A percentile compares a stretch with the other conserved stretches of the same genome.
Conservation (phyloP, 306 rosid genomes). For the Fragaria iinumae region DNA sequence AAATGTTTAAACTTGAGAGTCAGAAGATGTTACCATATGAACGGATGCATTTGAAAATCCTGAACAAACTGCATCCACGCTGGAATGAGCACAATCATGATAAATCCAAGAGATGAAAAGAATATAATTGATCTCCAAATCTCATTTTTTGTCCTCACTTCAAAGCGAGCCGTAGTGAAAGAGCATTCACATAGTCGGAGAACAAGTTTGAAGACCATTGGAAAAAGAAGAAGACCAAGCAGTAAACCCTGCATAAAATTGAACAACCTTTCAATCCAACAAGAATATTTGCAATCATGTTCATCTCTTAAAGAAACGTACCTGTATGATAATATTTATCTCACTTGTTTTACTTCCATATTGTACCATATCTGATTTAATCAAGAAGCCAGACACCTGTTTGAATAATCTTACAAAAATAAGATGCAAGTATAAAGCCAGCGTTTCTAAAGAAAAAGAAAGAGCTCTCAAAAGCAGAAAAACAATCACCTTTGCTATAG, state of each 20-base stretch:
- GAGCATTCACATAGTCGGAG: conserved; percentile 58
- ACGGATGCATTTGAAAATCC: conserved; percentile 72
- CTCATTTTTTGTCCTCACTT: conserved; percentile 51
- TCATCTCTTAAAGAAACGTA: conserved; percentile 33
- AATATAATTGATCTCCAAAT: conserved; percentile 62
- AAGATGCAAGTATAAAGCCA: conserved; percentile 22
- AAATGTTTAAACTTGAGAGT: neutral
- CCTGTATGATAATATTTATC: conserved; percentile 80
- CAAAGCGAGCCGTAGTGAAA: conserved; percentile 37
- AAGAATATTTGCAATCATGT: conserved; percentile 24
- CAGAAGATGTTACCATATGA: conserved; percentile 48
- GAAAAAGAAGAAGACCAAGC: conserved; percentile 84
- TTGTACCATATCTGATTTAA: conserved; percentile 44
- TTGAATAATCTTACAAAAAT: conserved; percentile 30
- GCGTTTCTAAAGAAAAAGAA: conserved; percentile 13
- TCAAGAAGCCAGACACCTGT: conserved; percentile 56
- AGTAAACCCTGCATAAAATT: conserved; percentile 70
- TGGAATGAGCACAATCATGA: conserved; percentile 61
- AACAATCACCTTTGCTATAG: conserved; percentile 58
- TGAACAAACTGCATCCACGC: conserved; percentile 86
- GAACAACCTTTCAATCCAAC: conserved; percentile 30
- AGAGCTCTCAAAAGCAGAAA: conserved; percentile 3
- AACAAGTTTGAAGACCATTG: conserved; percentile 57
- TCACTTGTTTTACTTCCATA: conserved; percentile 69
- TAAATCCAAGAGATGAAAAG: conserved; percentile 55